phyloP scores from a whole-genome alignment of 2,329 filamentous ascomycete species.

The Aureobasidium namibiae region DNA sequence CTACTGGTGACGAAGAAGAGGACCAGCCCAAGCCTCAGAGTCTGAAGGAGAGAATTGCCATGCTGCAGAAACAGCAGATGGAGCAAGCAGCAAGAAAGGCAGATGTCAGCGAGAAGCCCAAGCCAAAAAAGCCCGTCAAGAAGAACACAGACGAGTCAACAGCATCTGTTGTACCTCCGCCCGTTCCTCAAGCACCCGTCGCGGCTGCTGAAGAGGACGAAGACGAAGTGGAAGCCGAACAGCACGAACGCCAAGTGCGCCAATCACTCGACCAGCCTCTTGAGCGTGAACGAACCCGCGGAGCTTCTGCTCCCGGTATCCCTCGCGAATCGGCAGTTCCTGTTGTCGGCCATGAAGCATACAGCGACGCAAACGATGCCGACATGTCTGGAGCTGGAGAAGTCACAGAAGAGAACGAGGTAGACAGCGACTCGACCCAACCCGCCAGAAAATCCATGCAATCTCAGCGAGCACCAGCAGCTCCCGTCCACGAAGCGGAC shows the following conservation, averaged over 20 bases:
- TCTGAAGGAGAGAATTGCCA: constrained; percentile 88
- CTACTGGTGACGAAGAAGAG: constrained; percentile 45
- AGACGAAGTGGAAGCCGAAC: not conserved
- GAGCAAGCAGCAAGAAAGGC: constrained; percentile 80
- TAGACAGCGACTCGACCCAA: constrained; percentile 58
- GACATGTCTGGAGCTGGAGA: constrained; percentile 58
- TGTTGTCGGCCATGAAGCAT: constrained; percentile 34
- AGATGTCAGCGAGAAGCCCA: constrained; percentile 71
- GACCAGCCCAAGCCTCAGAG: constrained; percentile 87
- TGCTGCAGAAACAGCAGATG: constrained; percentile 86
- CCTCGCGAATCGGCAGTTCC: not conserved
- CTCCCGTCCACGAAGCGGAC: constrained; percentile 35
- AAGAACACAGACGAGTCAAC: constrained; percentile 28
- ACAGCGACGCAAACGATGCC: constrained; percentile 57
- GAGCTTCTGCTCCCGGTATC: not conserved
- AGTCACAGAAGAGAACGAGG: constrained; percentile 53
- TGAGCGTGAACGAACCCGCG: not conserved
- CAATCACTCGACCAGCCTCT: constrained; percentile 5
- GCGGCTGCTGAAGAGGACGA: not conserved
- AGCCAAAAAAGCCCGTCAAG: constrained; percentile 72
- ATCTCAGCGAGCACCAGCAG: constrained; percentile 31
- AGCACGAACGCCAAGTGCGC: not conserved
- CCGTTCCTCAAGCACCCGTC: constrained; percentile 20
- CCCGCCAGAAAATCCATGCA: constrained; percentile 11
- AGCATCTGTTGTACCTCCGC: constrained; percentile 28